Evolutionary conservation across 2,329 filamentous ascomycete genomes (phyloP).

Genomic region (Fusarium sp.): DNA sequence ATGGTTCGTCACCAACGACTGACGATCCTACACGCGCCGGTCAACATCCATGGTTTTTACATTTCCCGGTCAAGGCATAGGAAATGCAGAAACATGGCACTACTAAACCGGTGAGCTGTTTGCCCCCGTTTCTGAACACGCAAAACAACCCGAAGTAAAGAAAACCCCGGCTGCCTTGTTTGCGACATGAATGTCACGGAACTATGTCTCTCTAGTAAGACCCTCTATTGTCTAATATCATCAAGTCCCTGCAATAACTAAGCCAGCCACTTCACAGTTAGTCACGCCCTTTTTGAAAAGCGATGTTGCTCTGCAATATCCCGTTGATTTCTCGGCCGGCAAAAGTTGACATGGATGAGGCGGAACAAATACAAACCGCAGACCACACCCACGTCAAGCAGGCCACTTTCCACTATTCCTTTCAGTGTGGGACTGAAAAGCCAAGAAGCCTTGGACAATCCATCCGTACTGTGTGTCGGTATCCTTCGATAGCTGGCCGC

Average conservation of each 20-base stretch:
- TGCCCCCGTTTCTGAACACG: neutral
- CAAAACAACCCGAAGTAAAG: neutral
- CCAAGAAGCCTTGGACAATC: neutral
- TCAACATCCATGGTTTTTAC: neutral
- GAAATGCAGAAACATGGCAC: neutral
- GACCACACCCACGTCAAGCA: neutral
- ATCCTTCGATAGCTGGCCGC: neutral
- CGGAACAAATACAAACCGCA: constrained; percentile 4
- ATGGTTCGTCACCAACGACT: neutral
- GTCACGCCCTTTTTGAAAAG: neutral
- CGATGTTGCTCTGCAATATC: constrained; percentile 8
- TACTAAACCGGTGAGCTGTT: neutral
- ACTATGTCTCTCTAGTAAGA: neutral
- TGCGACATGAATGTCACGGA: neutral
- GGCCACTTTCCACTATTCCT: constrained; percentile 6
- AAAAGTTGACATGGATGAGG: constrained; percentile 2
- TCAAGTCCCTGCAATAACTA: neutral
- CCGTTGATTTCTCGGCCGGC: neutral
- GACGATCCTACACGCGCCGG: neutral
- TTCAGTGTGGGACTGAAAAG: neutral
- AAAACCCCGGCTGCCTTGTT: neutral
- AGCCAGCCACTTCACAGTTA: neutral
- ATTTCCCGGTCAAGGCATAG: neutral
- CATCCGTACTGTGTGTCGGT: neutral
- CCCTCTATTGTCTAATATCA: neutral